Base-by-base conservation (phyloP, 352 stramenopile genomes). In the Phytophthora pluvialis region DNA sequence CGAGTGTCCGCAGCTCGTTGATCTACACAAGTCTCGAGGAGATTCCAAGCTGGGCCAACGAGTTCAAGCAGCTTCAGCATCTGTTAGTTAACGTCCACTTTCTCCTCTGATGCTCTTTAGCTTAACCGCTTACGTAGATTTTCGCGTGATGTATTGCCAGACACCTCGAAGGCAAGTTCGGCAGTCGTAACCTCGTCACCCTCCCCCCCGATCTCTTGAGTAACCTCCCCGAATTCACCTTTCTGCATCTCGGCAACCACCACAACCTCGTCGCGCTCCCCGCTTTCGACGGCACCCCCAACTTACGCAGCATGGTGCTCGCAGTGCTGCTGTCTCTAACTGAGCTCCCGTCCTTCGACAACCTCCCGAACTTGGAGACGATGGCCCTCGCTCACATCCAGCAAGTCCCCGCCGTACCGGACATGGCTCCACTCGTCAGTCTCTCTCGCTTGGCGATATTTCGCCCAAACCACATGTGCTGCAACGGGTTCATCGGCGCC, bases 141-240 rank as follows among this genome's bases (percentile, higher is more conserved):
- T 35, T 35, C 31, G 10, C 31, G 31, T 11, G 10, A 35, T 11
- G 31, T 35, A 44, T 36, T 33, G 15, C 3, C 26, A 72, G 64
- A 1, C 64, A 69, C 38, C 13, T 72, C 8, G 64, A 72, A 64
- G 64, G 64, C 15, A 72, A 72, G 32, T 48, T 56, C 15, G 58
- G 58, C 9, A 64, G 58, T 18, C 35, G 35, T 1, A 72, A 72
- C 18, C 44, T 72, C 6, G 43, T 60, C 7, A 60, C 35, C 12
- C 42, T 72, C 5, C 58, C 58, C 1, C 7, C 18, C 5, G 58
- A 60, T 48, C 50, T 72, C 18, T 68, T 72, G 50, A 60, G 45
- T 16, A 52, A 69, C 33, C 26, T 72, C 2, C 64, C 64, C 8
- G 26, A 64, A 15, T 54, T 72, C n/a, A 55, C 58, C 0, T 64